Evolutionary conservation across 176 grass and related monocot genomes (phyloP), one percentile per base, ranked within the genome.

Genomic region (Hsuehochloa calcarea): DNA sequence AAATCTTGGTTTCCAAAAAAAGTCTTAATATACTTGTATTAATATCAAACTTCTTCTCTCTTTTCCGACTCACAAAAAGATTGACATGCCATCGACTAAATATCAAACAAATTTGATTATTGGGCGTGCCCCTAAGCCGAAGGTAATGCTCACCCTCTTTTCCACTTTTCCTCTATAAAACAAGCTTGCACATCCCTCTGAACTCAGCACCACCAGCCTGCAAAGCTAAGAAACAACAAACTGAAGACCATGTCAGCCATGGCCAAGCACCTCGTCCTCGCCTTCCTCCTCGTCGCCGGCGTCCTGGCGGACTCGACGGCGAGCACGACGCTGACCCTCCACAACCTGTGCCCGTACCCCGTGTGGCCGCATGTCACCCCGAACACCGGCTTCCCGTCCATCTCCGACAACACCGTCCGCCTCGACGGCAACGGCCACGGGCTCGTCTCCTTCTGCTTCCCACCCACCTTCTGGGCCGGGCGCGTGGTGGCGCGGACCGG

Each of bases 401-500:
- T 72, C 68, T 45, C 68, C 68, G 10, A 45, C 41, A 72, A 72
- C 68, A 25, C 22, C 68, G 0, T 2, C 4, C 68, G 41, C 41
- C n/a, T 72, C 41, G 68, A 72, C 40, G 39, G 39, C 39, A 1
- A 29, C 29, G 29, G 29, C 29, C 29, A 10, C 25, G 63, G 74
- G 8, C 40, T 79, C 8, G 40, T 70, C 17, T 70, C 74, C 50
- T 61, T 3, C 74, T 0, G 3, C 51, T 79, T 79, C 65, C 84
- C 84, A 19, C 10, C 17, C 1, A 46, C 12, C 39, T 39, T 20
- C 29, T 85, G 74, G 84, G 40, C 51, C 0, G 74, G 74, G 4
- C 26, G 19, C 12, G 17, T 70, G 17, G 74, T 70, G 38, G 74
- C 74, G 39, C 84, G 74, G 12, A 85, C 74, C 4, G 49, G 49